Evolutionary conservation across 2,329 filamentous ascomycete genomes (phyloP).

Genomic region (Parastagonospora avenae): DNA sequence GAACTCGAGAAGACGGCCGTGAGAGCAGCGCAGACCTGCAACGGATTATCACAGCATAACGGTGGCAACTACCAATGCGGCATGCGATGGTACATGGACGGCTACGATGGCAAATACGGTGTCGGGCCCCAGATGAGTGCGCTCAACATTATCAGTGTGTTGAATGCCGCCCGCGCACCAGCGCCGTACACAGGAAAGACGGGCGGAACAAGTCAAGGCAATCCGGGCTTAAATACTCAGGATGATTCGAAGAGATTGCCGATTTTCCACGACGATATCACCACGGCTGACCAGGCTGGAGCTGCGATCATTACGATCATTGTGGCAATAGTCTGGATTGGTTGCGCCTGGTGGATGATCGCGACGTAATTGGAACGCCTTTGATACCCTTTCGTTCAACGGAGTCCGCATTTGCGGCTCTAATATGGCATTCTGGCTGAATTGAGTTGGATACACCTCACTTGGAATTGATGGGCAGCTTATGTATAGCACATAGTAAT

Average conservation of each 20-base stretch:
- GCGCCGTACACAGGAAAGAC: constrained; percentile 55
- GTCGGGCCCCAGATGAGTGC: constrained; percentile 65
- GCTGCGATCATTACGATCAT: constrained; percentile 51
- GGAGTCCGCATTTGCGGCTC: background rate
- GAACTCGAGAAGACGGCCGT: constrained; percentile 59
- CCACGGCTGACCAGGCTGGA: constrained; percentile 49
- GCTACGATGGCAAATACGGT: constrained; percentile 54
- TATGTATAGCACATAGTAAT: background rate
- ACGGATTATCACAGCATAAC: constrained; percentile 49
- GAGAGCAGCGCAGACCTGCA: constrained; percentile 61
- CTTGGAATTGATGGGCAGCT: background rate
- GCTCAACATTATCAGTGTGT: constrained; percentile 57
- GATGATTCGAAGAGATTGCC: constrained; percentile 24
- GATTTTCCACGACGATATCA: constrained; percentile 28
- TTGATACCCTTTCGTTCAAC: background rate
- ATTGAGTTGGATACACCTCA: background rate
- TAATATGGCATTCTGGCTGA: background rate
- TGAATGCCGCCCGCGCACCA: constrained; percentile 46
- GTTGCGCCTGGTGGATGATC: constrained; percentile 31
- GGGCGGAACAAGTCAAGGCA: constrained; percentile 57
- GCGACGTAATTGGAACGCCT: background rate
- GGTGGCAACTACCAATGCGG: constrained; percentile 47
- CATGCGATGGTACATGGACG: constrained; percentile 48
- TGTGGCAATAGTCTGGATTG: constrained; percentile 19
- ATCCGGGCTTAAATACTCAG: constrained; percentile 48